Conservation (phyloP, 176 grass and related monocot species). For the Ananas comosus region DNA sequence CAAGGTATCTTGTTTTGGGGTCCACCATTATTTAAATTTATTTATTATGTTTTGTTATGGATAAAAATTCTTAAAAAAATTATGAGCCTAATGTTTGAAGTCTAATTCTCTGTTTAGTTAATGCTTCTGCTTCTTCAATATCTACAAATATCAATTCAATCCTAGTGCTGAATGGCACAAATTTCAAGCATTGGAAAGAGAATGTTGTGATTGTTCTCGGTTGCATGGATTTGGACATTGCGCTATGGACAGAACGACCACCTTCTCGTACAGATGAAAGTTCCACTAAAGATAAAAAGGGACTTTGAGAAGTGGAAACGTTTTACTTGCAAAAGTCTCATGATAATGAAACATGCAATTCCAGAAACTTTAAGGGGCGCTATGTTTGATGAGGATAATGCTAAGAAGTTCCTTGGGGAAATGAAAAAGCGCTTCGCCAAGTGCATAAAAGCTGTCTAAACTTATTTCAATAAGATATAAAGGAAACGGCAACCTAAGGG, state of each 20-base stretch:
- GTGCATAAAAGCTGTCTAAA: neutral
- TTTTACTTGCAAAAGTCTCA: neutral
- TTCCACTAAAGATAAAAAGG: neutral
- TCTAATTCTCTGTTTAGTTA: neutral
- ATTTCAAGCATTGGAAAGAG: slow-evolving; percentile 1
- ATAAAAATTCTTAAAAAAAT: neutral
- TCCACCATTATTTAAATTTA: neutral
- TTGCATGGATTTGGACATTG: neutral
- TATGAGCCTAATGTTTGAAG: neutral
- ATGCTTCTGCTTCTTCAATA: neutral
- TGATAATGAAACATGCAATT: neutral
- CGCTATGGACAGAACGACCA: neutral
- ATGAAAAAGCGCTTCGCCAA: neutral
- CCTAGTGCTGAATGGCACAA: neutral
- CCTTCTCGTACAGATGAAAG: neutral
- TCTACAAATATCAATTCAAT: neutral
- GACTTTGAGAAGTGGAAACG: neutral
- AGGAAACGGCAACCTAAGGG: neutral
- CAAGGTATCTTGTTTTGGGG: neutral
- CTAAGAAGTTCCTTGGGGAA: neutral
- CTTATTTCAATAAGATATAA: neutral
- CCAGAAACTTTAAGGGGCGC: neutral
- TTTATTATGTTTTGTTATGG: neutral
- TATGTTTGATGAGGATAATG: neutral
- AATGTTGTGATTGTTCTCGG: neutral